phyloP scores from a whole-genome alignment of 768 basidiomycete species.

The Boletus patriciae region DNA sequence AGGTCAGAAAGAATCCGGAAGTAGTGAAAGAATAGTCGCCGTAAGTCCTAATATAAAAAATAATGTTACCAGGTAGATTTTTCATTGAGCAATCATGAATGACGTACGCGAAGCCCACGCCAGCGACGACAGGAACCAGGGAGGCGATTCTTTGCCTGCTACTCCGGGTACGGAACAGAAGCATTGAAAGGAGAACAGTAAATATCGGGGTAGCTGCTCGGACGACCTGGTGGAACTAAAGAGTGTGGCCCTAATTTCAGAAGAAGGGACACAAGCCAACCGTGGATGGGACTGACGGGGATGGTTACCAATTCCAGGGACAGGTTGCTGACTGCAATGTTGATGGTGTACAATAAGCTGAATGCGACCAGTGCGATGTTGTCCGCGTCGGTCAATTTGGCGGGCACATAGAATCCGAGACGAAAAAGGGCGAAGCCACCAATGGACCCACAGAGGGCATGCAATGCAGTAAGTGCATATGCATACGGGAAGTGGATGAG shows the following conservation, averaged over 20 bases:
- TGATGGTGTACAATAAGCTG: slow-evolving; percentile 88
- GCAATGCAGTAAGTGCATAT: slow-evolving; percentile 91
- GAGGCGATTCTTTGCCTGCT: slow-evolving; percentile 65
- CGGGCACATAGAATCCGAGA: slow-evolving; percentile 57
- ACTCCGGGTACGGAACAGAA: slow-evolving; percentile 63
- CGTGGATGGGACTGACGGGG: slow-evolving; percentile 56
- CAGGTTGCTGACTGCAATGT: slow-evolving; percentile 93
- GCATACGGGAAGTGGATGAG: slow-evolving; percentile 93
- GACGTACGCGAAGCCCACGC: slow-evolving; percentile 84
- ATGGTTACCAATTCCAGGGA: slow-evolving; percentile 87
- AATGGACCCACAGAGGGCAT: slow-evolving; percentile 81
- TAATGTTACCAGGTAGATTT: not conserved
- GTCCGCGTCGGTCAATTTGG: slow-evolving; percentile 50
- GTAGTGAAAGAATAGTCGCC: slow-evolving; percentile 93
- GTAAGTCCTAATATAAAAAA: slow-evolving; percentile 64
- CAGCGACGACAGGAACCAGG: slow-evolving; percentile 81
- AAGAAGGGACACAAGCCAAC: not conserved
- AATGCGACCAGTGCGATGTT: slow-evolving; percentile 71
- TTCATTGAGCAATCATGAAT: not conserved
- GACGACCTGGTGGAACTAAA: slow-evolving; percentile 94
- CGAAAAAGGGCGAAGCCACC: slow-evolving; percentile 73
- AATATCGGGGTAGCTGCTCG: slow-evolving; percentile 92
- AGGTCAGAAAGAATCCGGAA: slow-evolving; percentile 82
- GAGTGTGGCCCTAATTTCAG: not conserved
- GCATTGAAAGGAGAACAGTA: slow-evolving; percentile 73